A percentile compares a stretch with the other conserved stretches of the same genome.
Evolutionary conservation across 2,329 filamentous ascomycete genomes (phyloP).

Genomic region (Hortaea sp.): DNA sequence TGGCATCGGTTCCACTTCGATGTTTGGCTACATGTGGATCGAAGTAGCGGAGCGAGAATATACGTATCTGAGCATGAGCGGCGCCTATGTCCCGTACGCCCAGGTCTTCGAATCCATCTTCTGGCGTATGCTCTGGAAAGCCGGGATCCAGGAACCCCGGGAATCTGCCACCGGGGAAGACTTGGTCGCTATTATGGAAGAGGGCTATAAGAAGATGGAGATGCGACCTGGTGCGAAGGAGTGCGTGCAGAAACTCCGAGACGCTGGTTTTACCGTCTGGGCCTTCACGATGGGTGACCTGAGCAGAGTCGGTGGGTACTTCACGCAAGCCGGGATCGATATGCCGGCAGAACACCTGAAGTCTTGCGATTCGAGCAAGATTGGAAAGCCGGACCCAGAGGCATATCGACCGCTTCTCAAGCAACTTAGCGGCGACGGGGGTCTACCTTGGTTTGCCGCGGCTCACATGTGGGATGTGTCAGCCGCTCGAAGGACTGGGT

Average conservation of each 20-base stretch:
- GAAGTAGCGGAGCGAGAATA: conserved; percentile 40
- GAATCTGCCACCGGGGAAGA: conserved; percentile 34
- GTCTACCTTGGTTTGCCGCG: conserved; percentile 44
- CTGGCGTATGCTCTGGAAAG: conserved; percentile 38
- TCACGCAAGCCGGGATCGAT: conserved; percentile 36
- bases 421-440: conserved; percentile 25
- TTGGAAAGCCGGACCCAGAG: conserved; percentile 41
- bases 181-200: conserved; percentile 28
- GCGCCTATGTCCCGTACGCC: conserved; percentile 33
- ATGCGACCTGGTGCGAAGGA: conserved; percentile 32
- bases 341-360: conserved; percentile 43
- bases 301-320: conserved; percentile 41
- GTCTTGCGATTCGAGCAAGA: conserved; percentile 37
- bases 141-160: conserved; percentile 35
- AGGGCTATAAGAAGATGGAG: conserved; percentile 22
- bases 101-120: conserved; percentile 37
- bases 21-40: conserved; percentile 39
- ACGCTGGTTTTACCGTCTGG: conserved; percentile 43
- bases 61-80: conserved; percentile 37
- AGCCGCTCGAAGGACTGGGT: conserved; percentile 29
- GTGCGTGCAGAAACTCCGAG: conserved; percentile 34
- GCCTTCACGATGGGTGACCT: conserved; percentile 43
- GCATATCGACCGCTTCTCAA: conserved; percentile 38
- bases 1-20: conserved; percentile 29
- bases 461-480: conserved; percentile 50